Conservation (phyloP, 2,329 filamentous ascomycete species). For the Magnaporthiopsis poae region DNA sequence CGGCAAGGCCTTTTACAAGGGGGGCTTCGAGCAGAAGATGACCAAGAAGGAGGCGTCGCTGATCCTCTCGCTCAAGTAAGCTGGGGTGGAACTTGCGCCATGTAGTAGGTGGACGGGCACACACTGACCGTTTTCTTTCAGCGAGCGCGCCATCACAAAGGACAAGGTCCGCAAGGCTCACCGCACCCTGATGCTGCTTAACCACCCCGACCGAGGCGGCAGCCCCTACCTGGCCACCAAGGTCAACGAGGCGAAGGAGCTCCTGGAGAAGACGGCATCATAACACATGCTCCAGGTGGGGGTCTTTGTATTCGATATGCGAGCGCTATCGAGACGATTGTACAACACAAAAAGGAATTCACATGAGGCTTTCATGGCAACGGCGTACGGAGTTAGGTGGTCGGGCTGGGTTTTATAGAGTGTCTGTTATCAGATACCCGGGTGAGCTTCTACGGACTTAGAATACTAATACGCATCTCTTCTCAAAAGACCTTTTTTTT, state of each 20-base stretch:
- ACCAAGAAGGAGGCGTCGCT: constrained; percentile 80
- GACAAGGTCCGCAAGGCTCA: constrained; percentile 94
- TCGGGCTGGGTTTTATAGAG: background rate
- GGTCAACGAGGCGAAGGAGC: constrained; percentile 96
- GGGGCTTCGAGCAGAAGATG: constrained; percentile 95
- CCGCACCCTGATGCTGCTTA: constrained; percentile 88
- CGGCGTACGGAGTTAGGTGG: background rate
- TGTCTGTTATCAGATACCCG: background rate
- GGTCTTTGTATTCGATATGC: background rate
- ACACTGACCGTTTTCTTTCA: constrained; percentile 26
- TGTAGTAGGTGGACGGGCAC: background rate
- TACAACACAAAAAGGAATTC: constrained; percentile 1
- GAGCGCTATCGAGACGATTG: background rate
- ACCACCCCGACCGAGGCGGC: constrained; percentile 93
- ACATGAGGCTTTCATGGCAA: constrained; percentile 7
- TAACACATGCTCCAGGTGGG: background rate
- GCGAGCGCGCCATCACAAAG: constrained; percentile 78
- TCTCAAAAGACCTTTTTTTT: background rate
- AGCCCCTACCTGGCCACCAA: constrained; percentile 95
- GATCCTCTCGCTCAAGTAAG: constrained; percentile 81
- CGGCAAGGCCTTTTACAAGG: constrained; percentile 93
- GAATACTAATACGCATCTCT: background rate
- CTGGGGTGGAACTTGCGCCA: background rate
- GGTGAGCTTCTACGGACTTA: background rate
- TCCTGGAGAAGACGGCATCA: constrained; percentile 61